These are phyloP conservation scores for Vitellaria paradoxa DNA, from an alignment of 179 eudicot genomes.

Conservation along the genomic window DNA sequence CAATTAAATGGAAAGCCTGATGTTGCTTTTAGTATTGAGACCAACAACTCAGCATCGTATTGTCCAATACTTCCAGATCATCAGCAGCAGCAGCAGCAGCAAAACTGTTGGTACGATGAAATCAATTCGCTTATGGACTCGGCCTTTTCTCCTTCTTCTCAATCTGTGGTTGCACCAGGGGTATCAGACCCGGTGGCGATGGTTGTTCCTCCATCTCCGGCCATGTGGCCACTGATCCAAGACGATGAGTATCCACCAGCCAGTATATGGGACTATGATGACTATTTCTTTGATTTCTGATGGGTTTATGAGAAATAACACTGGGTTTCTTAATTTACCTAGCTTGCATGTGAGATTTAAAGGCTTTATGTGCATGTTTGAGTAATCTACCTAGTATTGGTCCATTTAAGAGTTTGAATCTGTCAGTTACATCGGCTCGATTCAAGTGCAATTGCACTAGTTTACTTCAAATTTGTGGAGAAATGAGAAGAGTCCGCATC, in stretches of 20 bases:
- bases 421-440: neutral
- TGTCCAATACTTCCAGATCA: conserved; percentile 19
- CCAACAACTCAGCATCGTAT: neutral
- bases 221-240: conserved; percentile 33
- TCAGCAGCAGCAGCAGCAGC: neutral
- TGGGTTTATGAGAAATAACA: conserved; percentile 1
- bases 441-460: neutral
- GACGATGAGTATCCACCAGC: conserved; percentile 47
- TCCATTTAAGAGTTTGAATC: neutral
- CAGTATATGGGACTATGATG: conserved; percentile 60
- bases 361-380: neutral
- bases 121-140: conserved; percentile 45
- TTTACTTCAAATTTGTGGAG: no score
- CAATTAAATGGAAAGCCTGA: neutral
- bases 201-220: conserved; percentile 11
- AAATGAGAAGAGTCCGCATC: no score
- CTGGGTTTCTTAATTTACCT: neutral
- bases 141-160: conserved; percentile 29
- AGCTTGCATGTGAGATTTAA: conserved; percentile 13
- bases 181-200: conserved; percentile 23
- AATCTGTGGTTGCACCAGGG: conserved; percentile 16
- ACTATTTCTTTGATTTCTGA: conserved; percentile 50
- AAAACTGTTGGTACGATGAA: conserved; percentile 34
- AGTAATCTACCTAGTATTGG: no score
- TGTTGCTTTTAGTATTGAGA: neutral